Percentiles rank a stretch among this genome's conserved stretches.
phyloP scores from a whole-genome alignment of 805 yeast genomes.

The Teunomyces cretensis region DNA sequence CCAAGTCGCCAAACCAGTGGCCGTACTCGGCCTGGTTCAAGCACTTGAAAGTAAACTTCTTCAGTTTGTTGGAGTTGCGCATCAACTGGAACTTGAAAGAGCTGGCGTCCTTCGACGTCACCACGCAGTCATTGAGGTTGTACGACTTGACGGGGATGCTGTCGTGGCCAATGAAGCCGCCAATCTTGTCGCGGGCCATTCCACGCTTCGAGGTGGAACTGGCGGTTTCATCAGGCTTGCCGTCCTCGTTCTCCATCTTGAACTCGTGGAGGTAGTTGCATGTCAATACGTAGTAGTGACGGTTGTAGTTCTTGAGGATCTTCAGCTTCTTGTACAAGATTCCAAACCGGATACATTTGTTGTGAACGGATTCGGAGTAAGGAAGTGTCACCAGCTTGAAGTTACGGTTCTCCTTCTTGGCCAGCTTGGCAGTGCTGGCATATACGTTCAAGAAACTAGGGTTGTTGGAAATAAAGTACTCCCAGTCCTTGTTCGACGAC shows the following conservation, averaged over 20 bases:
- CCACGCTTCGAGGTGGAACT: slow-evolving; percentile 6
- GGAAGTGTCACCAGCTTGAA: slow-evolving; percentile 29
- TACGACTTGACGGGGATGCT: slow-evolving; percentile 42
- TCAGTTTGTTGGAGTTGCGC: slow-evolving; percentile 25
- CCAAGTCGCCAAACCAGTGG: slow-evolving; percentile 57
- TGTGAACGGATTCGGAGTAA: slow-evolving; percentile 37
- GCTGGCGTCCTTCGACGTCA: slow-evolving; percentile 32
- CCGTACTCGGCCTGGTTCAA: slow-evolving; percentile 41
- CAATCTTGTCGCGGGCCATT: slow-evolving; percentile 32
- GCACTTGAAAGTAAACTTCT: slow-evolving; percentile 45
- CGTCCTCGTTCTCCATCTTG: slow-evolving; percentile 26
- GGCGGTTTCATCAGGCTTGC: slow-evolving; percentile 2
- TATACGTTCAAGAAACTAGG: slow-evolving; percentile 24
- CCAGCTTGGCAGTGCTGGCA: slow-evolving; percentile 12
- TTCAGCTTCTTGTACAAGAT: slow-evolving; percentile 40
- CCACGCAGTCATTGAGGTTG: slow-evolving; percentile 38
- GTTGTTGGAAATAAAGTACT: slow-evolving; percentile 34
- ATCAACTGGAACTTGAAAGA: slow-evolving; percentile 34
- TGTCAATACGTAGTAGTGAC: slow-evolving; percentile 38
- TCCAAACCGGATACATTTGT: slow-evolving; percentile 41
- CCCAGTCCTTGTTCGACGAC: slow-evolving; percentile 36
- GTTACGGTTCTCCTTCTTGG: slow-evolving; percentile 20
- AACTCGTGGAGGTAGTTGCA: slow-evolving; percentile 46
- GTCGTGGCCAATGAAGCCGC: slow-evolving; percentile 41
- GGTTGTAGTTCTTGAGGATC: slow-evolving; percentile 38